These are phyloP conservation scores for Hymenoscyphus salicellus DNA, from an alignment of 2,329 filamentous ascomycete genomes.

Conservation along the genomic window DNA sequence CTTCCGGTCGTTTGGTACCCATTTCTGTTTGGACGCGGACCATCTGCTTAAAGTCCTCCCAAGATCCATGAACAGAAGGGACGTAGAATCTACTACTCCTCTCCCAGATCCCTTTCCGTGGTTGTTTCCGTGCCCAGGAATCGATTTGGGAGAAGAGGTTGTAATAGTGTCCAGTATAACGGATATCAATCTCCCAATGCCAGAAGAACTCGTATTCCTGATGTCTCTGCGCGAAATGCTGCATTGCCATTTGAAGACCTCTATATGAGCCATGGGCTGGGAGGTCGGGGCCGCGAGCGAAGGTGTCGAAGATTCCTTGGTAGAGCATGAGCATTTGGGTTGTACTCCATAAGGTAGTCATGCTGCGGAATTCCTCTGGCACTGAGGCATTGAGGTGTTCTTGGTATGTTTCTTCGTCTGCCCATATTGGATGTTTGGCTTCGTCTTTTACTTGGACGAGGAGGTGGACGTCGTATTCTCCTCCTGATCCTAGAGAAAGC, in stretches of 20 bases:
- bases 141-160: constrained; percentile 68
- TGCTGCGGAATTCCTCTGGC: constrained; percentile 80
- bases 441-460: constrained; percentile 82
- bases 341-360: constrained; percentile 91
- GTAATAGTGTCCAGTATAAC: constrained; percentile 86
- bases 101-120: constrained; percentile 78
- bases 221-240: constrained; percentile 85
- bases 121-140: constrained; percentile 68
- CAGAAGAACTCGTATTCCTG: constrained; percentile 89
- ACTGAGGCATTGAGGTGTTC: constrained; percentile 65
- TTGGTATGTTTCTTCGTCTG: constrained; percentile 66
- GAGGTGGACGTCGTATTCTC: constrained; percentile 82
- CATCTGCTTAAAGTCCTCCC: constrained; percentile 78
- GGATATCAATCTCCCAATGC: constrained; percentile 94
- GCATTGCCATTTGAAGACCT: constrained; percentile 88
- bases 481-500: constrained; percentile 74
- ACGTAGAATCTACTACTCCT: constrained; percentile 76
- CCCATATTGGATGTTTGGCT: constrained; percentile 74
- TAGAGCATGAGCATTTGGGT: constrained; percentile 90
- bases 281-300: constrained; percentile 60
- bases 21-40: constrained; percentile 72
- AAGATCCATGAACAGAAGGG: constrained; percentile 70
- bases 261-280: constrained; percentile 91
- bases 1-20: constrained; percentile 62
- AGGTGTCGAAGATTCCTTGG: constrained; percentile 79